Base-by-base conservation (phyloP, 495 filamentous ascomycete genomes). In the Penicillium salamii region DNA sequence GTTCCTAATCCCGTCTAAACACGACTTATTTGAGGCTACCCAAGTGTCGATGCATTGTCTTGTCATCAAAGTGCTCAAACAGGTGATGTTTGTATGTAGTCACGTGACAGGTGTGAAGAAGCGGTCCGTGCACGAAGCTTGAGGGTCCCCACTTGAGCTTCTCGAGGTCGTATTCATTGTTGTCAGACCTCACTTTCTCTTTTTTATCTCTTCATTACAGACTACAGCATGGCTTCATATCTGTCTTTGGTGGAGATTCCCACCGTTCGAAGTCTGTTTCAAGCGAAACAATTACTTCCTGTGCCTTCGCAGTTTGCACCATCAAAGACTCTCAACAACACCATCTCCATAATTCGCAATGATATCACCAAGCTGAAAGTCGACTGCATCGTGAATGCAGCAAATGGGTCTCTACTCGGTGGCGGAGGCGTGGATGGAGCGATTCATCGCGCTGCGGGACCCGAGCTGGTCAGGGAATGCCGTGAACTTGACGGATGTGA, bases 301-400 rank as follows among this genome's bases (percentile, higher is more conserved):
- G 29, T 58, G 18, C 32, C 60, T 20, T 43, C 66, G 1, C 41
- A 67, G 19, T 23, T 59, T 45, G 17, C 18, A n/a, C 74, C 82
- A 7, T 80, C 75, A 19, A 61, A 78, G 35, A 39, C 63, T 12
- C 67, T 89, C 63, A 98, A 98, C 66, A 71, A 84, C 59, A 84
- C 78, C 42, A 74, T 98, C 53, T 78, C 78, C 19, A 65, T 89
- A 24, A 76, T 93, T 53, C 82, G 82, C 44, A 75, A 79, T 39
- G 91, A 96, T 65, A 96, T 98, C 68, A 96, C 91, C 12, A 85
- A 72, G 11, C 80, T 98, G 13, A 65, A 75, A 35, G 81, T 91
- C 26, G 89, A 88, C 55, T 85, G 84, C 49, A 96, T 97, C 57
- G 91, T 97, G 60, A 97, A 97, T 66, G 92, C 93, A 8, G 91